Base-by-base conservation (phyloP, 768 basidiomycete species). In the Russula foetens region DNA sequence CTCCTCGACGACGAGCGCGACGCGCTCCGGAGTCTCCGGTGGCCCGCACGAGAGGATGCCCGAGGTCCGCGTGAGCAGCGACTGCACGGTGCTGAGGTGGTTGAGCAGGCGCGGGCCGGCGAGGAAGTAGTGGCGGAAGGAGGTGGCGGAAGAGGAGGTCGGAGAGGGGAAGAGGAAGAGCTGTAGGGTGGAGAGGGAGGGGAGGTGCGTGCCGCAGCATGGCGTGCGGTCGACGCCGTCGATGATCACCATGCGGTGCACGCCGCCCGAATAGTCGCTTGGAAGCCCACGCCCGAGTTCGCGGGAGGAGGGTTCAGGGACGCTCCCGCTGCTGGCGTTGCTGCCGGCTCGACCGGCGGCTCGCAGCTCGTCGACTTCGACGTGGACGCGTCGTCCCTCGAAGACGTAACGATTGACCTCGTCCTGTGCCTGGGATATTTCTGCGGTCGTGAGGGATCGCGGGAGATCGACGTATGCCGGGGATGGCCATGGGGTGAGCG, bases 161-260 rank as follows among this genome's bases (percentile, higher is more conserved):
- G 88, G 75, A 1, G 83, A 79, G 24, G 88, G 84, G 45, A 87
- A 70, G 46, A 90, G 71, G 75, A 90, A 85, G 53, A 90, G 73
- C 67, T 89, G 83, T 31, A 89, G 78, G 66, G 85, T 84, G 63
- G 85, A 78, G 51, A 94, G 79, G 54, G 83, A 84, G 7, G 92
- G 88, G 55, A 87, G 78, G 71, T 97, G 94, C 17, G 92, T 91
- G 12, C 90, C 88, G 58, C 88, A 89, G 71, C 91, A 91, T 84
- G 87, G 87, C 69, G 86, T 90, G 44, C 85, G 79, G 70, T 94
- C 92, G 5, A 92, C 76, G 14, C 84, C 84, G 53, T 92, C 88
- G 54, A 97, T 95, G 28, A 87, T 77, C 33, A 94, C 83, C 11
- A 88, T 84, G n/a, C 93, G 78, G 68, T 80, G 88, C 63, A 88